Evolutionary conservation across 2,329 filamentous ascomycete species (phyloP).

Genomic region (Penicillium frequentans): DNA sequence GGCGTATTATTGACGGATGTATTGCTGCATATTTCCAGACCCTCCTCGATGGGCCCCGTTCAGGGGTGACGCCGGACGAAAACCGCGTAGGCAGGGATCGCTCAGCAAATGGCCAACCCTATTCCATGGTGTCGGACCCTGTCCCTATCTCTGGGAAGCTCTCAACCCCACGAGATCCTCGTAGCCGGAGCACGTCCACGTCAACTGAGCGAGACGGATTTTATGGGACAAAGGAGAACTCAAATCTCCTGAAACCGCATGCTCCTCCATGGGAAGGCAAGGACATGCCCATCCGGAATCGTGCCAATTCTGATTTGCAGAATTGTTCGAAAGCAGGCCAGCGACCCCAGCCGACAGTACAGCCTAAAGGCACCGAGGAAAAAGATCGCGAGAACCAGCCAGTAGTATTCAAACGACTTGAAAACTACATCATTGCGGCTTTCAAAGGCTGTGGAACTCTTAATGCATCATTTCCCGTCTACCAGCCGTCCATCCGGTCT

Average conservation of each 20-base stretch:
- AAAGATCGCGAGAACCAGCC: conserved; percentile 42
- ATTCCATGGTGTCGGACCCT: conserved; percentile 9
- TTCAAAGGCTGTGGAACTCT: conserved; percentile 70
- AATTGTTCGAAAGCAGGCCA: conserved; percentile 21
- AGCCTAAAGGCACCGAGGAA: conserved; percentile 21
- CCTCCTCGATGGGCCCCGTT: conserved; percentile 31
- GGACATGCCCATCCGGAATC: conserved; percentile 21
- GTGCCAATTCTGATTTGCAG: conserved; percentile 32
- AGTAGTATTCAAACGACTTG: conserved; percentile 70
- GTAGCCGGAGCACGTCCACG: conserved; percentile 29
- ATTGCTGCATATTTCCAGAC: conserved; percentile 52
- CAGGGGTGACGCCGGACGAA: conserved; percentile 21
- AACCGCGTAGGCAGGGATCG: conserved; percentile 6
- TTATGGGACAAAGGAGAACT: conserved; percentile 14
- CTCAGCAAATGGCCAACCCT: conserved; percentile 6
- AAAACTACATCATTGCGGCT: conserved; percentile 71
- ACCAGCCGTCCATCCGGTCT: conserved; percentile 45
- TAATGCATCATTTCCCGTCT: conserved; percentile 72
- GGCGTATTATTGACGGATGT: conserved; percentile 57
- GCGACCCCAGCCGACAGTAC: conserved; percentile 17
- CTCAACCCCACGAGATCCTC: conserved; percentile 20
- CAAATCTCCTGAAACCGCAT: conserved; percentile 18
- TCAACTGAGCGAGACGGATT: conserved; percentile 21
- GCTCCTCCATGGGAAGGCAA: conserved; percentile 16
- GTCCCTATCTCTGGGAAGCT: conserved; percentile 16